Base-by-base conservation (phyloP, 2,329 filamentous ascomycete genomes). In the Chrysosporium keratinophilum region DNA sequence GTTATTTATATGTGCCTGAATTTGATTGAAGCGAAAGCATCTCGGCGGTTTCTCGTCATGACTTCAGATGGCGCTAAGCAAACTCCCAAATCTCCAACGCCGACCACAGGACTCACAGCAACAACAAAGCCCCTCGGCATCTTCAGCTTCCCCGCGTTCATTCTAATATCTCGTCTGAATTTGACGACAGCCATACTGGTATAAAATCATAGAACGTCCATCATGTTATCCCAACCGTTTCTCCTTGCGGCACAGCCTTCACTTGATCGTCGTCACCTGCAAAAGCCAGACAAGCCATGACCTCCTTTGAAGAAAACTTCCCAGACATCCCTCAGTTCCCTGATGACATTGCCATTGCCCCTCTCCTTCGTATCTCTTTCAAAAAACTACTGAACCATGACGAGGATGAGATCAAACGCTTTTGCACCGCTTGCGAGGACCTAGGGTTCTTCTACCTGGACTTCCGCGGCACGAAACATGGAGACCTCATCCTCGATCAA, bases 361-460 rank as follows among this genome's bases (percentile, higher is more conserved):
- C 73, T 11, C 67, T 76, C 33, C 64, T 74, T 20, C 67, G 68
- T 17, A 63, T 76, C 6, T 73, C 68, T 2, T 62, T 74, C 3
- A 52, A 54, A 3, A 71, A 69, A 46, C 65, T 76, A 34, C 58
- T 71, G 20, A 60, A 61, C 1, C 60, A 65, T 39, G 67, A 75
- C 40, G 11, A 49, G 3, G 51, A 52, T 2, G 73, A 74, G 60
- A 59, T 63, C 5, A 49, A 63, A 9, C 64, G 65, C 19, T 65
- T 76, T 19, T 69, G 65, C 31, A 54, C 63, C 34, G 69, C 69
- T n/a, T 71, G 67, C n/a, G 65, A 68, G 40, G 71, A 78, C 2
- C 66, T 80, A 0, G 78, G 78, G 1, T 80, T 81, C 66, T 80
- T 80, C 66, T 80, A 80, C 58, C 68, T 81, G 5, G 75, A 80